Evolutionary conservation across 257 asterid genomes (phyloP).

Genomic region (Nicotiana tomentosiformis): DNA sequence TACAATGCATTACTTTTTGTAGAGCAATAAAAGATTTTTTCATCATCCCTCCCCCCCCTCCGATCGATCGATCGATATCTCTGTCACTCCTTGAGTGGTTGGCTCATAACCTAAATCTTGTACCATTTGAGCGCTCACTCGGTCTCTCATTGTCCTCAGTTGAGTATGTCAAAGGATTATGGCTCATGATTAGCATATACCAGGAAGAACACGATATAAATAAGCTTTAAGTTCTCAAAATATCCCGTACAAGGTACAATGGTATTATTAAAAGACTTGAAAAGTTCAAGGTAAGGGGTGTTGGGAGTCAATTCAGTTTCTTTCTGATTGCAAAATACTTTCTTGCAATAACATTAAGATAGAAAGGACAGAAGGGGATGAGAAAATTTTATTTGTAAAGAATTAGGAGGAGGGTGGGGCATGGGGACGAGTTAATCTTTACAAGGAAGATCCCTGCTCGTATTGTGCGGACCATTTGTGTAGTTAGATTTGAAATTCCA

Average conservation of each 20-base stretch:
- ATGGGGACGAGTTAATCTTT: neutral
- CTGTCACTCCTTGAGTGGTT: neutral
- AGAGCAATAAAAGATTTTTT: neutral
- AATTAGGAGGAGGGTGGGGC: neutral
- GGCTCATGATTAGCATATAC: neutral
- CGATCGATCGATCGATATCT: neutral
- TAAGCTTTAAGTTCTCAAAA: neutral
- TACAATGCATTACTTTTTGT: neutral
- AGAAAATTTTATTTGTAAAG: neutral
- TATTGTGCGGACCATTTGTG: neutral
- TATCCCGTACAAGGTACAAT: neutral
- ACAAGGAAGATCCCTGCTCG: neutral
- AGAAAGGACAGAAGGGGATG: neutral
- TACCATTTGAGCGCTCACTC: neutral
- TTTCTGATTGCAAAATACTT: neutral
- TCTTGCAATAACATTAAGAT: neutral
- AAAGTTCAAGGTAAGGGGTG: neutral
- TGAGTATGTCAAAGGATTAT: neutral
- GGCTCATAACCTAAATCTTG: neutral
- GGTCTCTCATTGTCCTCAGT: neutral
- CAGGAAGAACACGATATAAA: neutral
- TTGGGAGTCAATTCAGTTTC: neutral
- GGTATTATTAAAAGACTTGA: neutral
- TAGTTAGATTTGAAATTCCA: neutral
- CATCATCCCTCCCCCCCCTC: neutral